Conservation (phyloP, 192 early-diverging fungal genomes). For the Haplosporangium gracile region DNA sequence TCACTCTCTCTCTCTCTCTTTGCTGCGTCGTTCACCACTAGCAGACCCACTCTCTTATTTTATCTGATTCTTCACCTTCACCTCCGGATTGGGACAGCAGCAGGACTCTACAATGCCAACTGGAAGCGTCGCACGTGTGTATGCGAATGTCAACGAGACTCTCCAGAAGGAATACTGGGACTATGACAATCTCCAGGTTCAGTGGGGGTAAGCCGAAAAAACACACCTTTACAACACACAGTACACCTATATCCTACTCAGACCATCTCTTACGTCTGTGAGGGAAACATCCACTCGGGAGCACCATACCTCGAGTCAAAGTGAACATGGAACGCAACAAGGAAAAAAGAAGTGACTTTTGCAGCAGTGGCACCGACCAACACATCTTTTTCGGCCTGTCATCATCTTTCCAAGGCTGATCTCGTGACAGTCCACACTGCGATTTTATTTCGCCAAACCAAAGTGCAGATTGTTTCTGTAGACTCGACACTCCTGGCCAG, state of each 20-base stretch:
- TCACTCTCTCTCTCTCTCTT: background rate
- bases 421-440: background rate
- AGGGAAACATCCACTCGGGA: background rate
- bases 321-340: background rate
- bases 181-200: slow-evolving; percentile 93
- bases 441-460: background rate
- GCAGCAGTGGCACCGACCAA: background rate
- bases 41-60: background rate
- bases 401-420: slow-evolving; percentile 16
- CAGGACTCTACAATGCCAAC: slow-evolving; percentile 50
- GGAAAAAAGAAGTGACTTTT: background rate
- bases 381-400: slow-evolving; percentile 7
- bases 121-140: slow-evolving; percentile 83
- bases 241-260: background rate
- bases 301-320: background rate
- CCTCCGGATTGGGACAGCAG: background rate
- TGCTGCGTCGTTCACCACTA: background rate
- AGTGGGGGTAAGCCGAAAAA: slow-evolving; percentile 84
- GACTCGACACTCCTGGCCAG: background rate
- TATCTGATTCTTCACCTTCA: background rate
- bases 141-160: slow-evolving; percentile 89
- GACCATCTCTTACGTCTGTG: background rate
- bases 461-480: background rate
- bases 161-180: slow-evolving; percentile 94
- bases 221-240: background rate